A percentile compares a stretch with the other conserved stretches of the same genome.
phyloP scores from a whole-genome alignment of 345 rosid species.

The Barbarea vulgaris region DNA sequence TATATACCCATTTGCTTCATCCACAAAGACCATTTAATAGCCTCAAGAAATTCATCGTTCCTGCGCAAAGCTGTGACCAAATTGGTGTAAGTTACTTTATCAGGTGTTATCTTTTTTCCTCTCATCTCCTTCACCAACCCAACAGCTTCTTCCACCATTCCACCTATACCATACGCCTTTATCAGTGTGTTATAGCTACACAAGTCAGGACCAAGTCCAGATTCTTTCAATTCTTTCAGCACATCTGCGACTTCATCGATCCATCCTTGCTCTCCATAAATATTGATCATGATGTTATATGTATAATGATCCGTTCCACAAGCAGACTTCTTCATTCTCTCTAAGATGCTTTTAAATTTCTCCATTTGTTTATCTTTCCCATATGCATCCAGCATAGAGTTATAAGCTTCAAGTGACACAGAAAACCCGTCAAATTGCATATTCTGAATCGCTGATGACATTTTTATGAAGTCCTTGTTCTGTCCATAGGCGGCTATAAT shows the following conservation, averaged over 20 bases:
- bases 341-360: conserved; percentile 63
- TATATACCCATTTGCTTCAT: conserved; percentile 82
- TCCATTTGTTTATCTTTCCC: conserved; percentile 86
- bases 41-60: conserved; percentile 85
- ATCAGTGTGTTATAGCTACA: conserved; percentile 92
- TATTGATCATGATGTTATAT: conserved; percentile 84
- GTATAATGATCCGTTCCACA: conserved; percentile 68
- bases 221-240: conserved; percentile 62
- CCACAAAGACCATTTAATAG: conserved; percentile 96
- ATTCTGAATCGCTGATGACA: conserved; percentile 63
- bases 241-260: conserved; percentile 70
- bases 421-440: conserved; percentile 89
- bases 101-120: conserved; percentile 63
- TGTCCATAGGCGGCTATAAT: conserved; percentile 77
- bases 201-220: conserved; percentile 70
- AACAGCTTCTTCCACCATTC: conserved; percentile 89
- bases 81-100: conserved; percentile 73
- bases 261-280: conserved; percentile 84
- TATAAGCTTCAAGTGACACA: conserved; percentile 91
- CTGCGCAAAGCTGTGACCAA: conserved; percentile 65
- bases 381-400: conserved; percentile 78
- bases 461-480: conserved; percentile 56
- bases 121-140: conserved; percentile 87
- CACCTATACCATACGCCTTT: conserved; percentile 93
- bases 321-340: conserved; percentile 65